Conservation (phyloP, 495 filamentous ascomycete genomes). For the Chaetomidium leptoderma region DNA sequence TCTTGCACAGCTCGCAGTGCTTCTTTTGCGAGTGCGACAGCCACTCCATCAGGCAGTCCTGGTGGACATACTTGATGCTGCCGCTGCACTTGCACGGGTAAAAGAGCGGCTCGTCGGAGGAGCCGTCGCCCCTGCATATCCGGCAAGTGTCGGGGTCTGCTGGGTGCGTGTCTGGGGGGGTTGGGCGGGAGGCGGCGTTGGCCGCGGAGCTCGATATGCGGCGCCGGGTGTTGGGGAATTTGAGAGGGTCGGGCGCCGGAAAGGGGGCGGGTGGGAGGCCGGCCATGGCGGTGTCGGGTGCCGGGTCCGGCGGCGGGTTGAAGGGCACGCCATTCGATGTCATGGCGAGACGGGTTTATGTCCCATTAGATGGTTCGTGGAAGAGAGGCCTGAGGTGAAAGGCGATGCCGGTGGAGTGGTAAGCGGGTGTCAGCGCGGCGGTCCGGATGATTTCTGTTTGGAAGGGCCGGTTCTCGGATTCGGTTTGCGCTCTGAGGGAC, state of each 20-base stretch:
- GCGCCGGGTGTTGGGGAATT: slow-evolving; percentile 29
- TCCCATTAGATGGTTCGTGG: not conserved
- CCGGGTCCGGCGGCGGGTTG: slow-evolving; percentile 8
- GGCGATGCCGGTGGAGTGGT: too few species aligned
- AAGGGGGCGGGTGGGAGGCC: slow-evolving; percentile 16
- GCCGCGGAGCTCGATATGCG: slow-evolving; percentile 11
- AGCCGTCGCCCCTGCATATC: slow-evolving; percentile 89
- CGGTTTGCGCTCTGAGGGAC: too few species aligned
- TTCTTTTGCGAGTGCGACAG: slow-evolving; percentile 97
- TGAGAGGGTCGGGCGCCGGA: slow-evolving; percentile 19
- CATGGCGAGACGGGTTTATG: not conserved
- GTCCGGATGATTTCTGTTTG: too few species aligned
- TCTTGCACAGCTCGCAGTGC: slow-evolving; percentile 98
- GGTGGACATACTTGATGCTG: slow-evolving; percentile 97
- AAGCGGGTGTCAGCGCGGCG: too few species aligned
- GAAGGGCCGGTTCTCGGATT: too few species aligned
- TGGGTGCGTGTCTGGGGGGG: slow-evolving; percentile 19
- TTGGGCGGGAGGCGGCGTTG: slow-evolving; percentile 6
- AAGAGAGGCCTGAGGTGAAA: too few species aligned
- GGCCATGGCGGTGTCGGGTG: slow-evolving; percentile 16
- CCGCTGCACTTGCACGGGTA: slow-evolving; percentile 98
- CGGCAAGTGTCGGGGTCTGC: slow-evolving; percentile 76
- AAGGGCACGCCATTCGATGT: slow-evolving; percentile 17
- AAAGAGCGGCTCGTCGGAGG: slow-evolving; percentile 82
- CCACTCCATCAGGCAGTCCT: slow-evolving; percentile 98